Percentiles rank a stretch among this genome's conserved stretches.
Evolutionary conservation across 371 early-diverging fungal species (phyloP).

Genomic region (Batkoa obscura): DNA sequence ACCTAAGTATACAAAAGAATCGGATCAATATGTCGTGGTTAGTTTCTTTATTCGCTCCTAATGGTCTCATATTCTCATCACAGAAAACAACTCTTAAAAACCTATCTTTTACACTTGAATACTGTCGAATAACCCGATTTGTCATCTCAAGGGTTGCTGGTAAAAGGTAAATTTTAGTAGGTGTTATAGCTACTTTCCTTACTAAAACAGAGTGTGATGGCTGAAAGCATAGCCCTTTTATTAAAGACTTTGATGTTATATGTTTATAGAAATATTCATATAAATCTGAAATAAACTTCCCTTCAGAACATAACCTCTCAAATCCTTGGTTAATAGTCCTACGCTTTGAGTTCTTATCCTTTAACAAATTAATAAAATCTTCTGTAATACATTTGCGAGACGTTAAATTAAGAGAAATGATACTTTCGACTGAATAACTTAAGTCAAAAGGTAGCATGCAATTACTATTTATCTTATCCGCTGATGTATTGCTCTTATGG

Average conservation of each 20-base stretch:
- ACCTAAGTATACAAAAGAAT: conserved; percentile 21
- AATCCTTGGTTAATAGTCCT: background rate
- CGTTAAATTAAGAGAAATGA: background rate
- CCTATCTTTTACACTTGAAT: conserved; percentile 20
- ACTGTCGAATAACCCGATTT: conserved; percentile 44
- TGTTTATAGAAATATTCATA: background rate
- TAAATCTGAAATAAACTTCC: background rate
- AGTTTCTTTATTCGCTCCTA: conserved; percentile 12
- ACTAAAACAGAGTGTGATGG: conserved; percentile 29
- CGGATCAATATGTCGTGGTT: conserved; percentile 14
- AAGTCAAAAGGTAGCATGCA: background rate
- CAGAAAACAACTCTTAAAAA: conserved; percentile 47
- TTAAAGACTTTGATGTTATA: background rate
- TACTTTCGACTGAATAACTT: background rate
- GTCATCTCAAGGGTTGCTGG: conserved; percentile 33
- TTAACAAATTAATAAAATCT: background rate
- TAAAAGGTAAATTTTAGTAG: conserved; percentile 29
- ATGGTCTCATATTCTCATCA: conserved; percentile 30
- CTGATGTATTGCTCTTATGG: background rate
- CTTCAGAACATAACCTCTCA: background rate
- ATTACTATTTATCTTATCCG: background rate
- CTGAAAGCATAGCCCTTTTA: background rate
- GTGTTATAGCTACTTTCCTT: conserved; percentile 37
- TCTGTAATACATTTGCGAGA: background rate
- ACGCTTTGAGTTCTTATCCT: background rate